These are phyloP conservation scores for Petunia secreta DNA, from an alignment of 257 asterid species.

Conservation along the genomic window DNA sequence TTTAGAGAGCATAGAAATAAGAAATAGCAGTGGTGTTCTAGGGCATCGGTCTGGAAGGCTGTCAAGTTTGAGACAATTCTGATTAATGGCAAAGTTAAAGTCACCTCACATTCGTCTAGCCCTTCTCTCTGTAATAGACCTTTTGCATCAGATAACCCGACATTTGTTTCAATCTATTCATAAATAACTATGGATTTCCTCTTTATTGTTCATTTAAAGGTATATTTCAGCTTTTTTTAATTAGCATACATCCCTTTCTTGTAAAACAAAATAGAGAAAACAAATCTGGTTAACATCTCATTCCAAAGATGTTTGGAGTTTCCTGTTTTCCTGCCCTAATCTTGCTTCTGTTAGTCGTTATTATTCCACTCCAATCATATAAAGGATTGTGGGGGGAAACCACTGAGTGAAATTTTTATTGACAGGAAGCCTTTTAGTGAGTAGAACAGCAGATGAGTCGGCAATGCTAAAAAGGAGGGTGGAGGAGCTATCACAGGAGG, in stretches of 20 bases:
- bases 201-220: slow-evolving; percentile 9
- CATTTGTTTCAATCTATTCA: not conserved
- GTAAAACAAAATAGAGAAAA: not conserved
- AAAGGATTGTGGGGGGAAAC: not conserved
- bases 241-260: not conserved
- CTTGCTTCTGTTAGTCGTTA: not conserved
- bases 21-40: not conserved
- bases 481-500: slow-evolving; percentile 70
- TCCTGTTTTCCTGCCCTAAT: not conserved
- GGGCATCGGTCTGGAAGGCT: not conserved
- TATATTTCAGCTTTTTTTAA: not conserved
- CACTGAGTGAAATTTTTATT: slow-evolving; percentile 27
- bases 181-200: not conserved
- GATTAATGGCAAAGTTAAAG: slow-evolving; percentile 9
- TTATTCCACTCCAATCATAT: not conserved
- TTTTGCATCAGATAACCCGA: not conserved
- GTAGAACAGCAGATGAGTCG: slow-evolving; percentile 70
- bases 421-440: slow-evolving; percentile 87
- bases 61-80: not conserved
- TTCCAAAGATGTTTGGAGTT: not conserved
- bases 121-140: slow-evolving; percentile 7
- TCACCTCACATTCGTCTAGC: not conserved
- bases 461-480: slow-evolving; percentile 52
- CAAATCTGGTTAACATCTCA: not conserved
- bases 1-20: not conserved